Percentiles rank a stretch among this genome's conserved stretches.
Conservation (phyloP, 345 rosid genomes). For the Hirschfeldia incana region DNA sequence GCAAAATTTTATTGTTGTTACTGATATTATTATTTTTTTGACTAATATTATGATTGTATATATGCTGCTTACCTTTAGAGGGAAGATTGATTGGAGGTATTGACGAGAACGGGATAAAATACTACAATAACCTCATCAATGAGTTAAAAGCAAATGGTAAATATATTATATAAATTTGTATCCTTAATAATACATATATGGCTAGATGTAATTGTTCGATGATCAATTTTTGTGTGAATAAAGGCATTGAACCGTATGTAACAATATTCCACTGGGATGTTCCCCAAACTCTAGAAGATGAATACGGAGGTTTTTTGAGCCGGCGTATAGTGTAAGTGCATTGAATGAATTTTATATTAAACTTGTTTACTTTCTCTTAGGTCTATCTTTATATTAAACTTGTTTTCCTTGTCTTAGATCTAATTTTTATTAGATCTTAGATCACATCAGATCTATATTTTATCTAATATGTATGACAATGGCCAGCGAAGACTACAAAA, state of each 20-base stretch:
- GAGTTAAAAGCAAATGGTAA: neutral
- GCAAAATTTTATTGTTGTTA: neutral
- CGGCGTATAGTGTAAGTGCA: slow-evolving; percentile 35
- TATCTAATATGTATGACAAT: neutral
- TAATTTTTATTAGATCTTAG: too few relatives aligned
- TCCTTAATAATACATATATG: too few relatives aligned
- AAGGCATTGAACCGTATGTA: slow-evolving; percentile 37
- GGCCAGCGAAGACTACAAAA: neutral
- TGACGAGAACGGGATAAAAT: slow-evolving; percentile 42
- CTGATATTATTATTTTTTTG: neutral
- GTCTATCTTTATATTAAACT: too few relatives aligned
- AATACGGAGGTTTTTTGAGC: slow-evolving; percentile 35
- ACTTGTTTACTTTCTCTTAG: neutral
- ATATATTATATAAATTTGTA: too few relatives aligned
- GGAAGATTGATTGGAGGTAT: slow-evolving; percentile 50
- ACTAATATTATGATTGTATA: neutral
- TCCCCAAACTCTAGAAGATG: slow-evolving; percentile 36
- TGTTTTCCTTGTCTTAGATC: neutral
- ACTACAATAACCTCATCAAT: slow-evolving; percentile 48
- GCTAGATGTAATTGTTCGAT: too few relatives aligned
- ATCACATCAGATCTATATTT: neutral
- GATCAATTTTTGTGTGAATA: neutral
- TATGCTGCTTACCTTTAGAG: slow-evolving; percentile 18
- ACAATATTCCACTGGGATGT: slow-evolving; percentile 42
- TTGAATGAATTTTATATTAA: neutral